A percentile compares a stretch with the other conserved stretches of the same genome.
Conservation (phyloP, 2,329 filamentous ascomycete species). For the Monosporascus sp. region DNA sequence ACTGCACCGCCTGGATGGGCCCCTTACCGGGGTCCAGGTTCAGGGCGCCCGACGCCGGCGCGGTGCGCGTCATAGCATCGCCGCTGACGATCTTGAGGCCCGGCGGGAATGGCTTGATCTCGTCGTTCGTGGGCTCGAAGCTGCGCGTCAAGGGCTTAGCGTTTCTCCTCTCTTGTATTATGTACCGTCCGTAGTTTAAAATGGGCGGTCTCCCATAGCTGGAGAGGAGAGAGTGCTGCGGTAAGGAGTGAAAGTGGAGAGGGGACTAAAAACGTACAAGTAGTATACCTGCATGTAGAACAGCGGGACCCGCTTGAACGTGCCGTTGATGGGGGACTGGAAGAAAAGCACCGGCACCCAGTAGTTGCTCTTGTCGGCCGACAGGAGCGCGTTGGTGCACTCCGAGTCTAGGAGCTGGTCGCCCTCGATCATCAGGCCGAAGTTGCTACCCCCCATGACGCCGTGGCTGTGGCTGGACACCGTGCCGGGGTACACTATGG, state of each 20-base stretch:
- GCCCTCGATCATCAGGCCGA: conserved; percentile 40
- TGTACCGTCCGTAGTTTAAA: not conserved
- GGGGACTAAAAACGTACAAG: conserved; percentile 27
- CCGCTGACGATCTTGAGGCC: conserved; percentile 47
- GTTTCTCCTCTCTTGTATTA: conserved; percentile 46
- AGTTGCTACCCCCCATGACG: conserved; percentile 51
- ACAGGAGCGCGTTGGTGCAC: conserved; percentile 55
- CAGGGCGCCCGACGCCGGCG: conserved; percentile 45
- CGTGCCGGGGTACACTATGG: conserved; percentile 45
- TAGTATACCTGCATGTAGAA: conserved; percentile 53
- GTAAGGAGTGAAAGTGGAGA: not conserved
- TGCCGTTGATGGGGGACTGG: conserved; percentile 44
- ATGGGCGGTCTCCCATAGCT: not conserved
- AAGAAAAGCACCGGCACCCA: conserved; percentile 60
- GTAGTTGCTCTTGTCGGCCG: conserved; percentile 56
- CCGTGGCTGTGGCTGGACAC: conserved; percentile 51
- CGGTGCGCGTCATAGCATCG: conserved; percentile 22
- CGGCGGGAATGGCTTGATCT: conserved; percentile 43
- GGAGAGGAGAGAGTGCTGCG: not conserved
- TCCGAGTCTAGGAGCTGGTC: conserved; percentile 40
- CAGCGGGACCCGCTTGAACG: conserved; percentile 49
- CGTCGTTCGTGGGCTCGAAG: conserved; percentile 10
- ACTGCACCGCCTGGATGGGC: conserved; percentile 50
- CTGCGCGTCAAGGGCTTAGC: conserved; percentile 22
- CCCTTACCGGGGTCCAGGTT: conserved; percentile 50